Conservation (phyloP, 148 eudicot genomes). For the Talinum fruticosum region DNA sequence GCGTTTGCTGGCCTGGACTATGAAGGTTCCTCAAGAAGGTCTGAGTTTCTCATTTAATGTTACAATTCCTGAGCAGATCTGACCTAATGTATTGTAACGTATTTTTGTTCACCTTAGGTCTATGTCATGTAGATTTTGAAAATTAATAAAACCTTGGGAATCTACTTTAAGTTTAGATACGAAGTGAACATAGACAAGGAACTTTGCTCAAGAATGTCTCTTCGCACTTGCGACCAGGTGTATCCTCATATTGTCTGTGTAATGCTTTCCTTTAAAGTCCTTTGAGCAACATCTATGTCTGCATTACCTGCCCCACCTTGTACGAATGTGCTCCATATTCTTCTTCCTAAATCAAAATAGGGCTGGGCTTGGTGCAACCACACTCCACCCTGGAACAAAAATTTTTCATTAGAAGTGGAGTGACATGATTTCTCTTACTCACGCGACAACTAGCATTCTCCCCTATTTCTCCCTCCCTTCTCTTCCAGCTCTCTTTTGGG, state of each 20-base stretch:
- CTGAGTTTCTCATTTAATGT: background rate
- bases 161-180: no score
- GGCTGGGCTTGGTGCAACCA: background rate
- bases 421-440: background rate
- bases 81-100: background rate
- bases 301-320: background rate
- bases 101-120: background rate
- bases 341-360: background rate
- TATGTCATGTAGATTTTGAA: background rate
- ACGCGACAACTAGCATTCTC: background rate
- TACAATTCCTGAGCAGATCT: background rate
- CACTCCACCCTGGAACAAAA: background rate
- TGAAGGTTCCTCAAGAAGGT: slow-evolving; percentile 25
- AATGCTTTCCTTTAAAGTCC: background rate
- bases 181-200: background rate
- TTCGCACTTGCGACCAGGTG: background rate
- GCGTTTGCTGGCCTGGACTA: slow-evolving; percentile 25
- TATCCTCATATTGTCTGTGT: background rate
- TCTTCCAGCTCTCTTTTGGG: background rate
- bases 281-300: background rate
- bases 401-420: background rate
- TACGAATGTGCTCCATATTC: background rate
- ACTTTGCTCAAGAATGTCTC: background rate
- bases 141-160: background rate
- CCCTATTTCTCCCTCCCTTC: no score